Percentiles rank a stretch among this genome's conserved stretches.
These are phyloP conservation scores for Ustilago curta DNA, from an alignment of 1,284 basidiomycete species.

Conservation along the genomic window DNA sequence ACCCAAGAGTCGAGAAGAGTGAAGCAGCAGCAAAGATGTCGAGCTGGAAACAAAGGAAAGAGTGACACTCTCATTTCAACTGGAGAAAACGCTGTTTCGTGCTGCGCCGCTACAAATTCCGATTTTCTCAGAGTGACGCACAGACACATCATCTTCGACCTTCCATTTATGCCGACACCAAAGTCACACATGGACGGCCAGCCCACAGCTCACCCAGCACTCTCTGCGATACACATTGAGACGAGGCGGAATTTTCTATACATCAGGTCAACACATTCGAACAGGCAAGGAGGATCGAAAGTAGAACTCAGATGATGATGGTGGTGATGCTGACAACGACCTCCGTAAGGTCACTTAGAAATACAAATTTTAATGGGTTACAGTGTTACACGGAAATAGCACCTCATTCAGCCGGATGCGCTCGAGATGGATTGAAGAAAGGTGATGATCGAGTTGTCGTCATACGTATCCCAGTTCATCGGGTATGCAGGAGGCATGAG, in stretches of 20 bases:
- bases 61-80: background rate
- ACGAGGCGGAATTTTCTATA: no score
- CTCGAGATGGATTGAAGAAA: constrained; percentile 48
- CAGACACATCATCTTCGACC: constrained; percentile 1
- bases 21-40: background rate
- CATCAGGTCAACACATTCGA: background rate
- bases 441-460: constrained; percentile 54
- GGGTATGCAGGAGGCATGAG: constrained; percentile 49
- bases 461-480: constrained; percentile 51
- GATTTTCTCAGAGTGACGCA: constrained; percentile 3
- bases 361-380: background rate
- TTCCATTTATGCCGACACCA: background rate
- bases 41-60: background rate
- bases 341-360: background rate
- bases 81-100: background rate
- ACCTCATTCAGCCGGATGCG: constrained; percentile 10
- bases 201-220: background rate
- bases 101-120: constrained; percentile 9
- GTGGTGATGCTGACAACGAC: background rate
- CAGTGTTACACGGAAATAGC: no score
- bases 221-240: background rate
- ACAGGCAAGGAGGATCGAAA: background rate
- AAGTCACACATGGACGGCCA: background rate
- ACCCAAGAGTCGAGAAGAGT: background rate
- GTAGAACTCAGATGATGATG: background rate